Base-by-base conservation (phyloP, 2,329 filamentous ascomycete genomes). In the Sporothrix pallida region DNA sequence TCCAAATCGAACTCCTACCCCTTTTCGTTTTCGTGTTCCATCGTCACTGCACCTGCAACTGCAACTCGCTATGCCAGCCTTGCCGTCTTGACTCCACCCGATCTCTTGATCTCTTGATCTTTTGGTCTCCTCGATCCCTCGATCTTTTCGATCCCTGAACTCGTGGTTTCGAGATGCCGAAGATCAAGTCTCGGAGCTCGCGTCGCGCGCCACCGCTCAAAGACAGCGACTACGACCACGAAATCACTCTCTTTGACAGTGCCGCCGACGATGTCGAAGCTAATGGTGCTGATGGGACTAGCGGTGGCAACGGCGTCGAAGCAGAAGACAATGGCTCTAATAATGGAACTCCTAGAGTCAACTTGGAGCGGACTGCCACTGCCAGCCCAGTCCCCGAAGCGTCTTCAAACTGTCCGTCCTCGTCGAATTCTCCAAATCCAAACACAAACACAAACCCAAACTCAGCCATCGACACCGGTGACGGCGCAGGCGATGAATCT, bases 141-240 rank as follows among this genome's bases (percentile, higher is more conserved):
- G 23, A 20, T n/a, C 26, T 9, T 31, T 5, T 4, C 8, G 48
- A 26, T 52, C 2, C 17, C 58, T 20, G 46, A 5, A 37, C 31
- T 37, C 31, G 4, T 12, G 50, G 42, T 26, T 69, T 31, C 77
- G 78, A 79, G 73, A 86, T 85, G 84, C 80, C 81, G 76, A 81
- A 77, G 76, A 79, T 82, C 75, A 81, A 78, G 71, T 77, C 82
- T 75, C 83, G 84, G 77, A 86, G 83, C 76, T 88, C 86, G 76
- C 88, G 89, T 78, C 88, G 89, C 78, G 86, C 84, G 52, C 80
- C 84, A 70, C 83, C 84, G 73, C 83, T 90, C 73, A 86, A 87
- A 80, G 88, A 90, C 76, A 83, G 82, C 79, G 89, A 91, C 77
- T 91, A 91, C 79, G 90, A 92, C 78, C 92, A 93, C 81, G 90